Conservation (phyloP, 257 asterid genomes). For the Pogostemon cablin region DNA sequence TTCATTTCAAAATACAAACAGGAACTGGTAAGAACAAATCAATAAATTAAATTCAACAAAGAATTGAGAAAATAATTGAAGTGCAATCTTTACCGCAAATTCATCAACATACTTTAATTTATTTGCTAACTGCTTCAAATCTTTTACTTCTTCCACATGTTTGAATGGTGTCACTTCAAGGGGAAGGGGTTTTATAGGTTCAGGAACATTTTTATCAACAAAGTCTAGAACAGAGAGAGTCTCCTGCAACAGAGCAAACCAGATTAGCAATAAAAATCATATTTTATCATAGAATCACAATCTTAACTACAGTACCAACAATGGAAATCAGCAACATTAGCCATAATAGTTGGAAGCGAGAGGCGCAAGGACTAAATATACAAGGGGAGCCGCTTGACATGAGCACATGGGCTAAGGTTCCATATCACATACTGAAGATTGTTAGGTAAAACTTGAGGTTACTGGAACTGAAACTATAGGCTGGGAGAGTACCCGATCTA, state of each 20-base stretch:
- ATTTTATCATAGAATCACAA: conserved; percentile 1
- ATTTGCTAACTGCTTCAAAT: conserved; percentile 75
- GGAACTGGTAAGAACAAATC: conserved; percentile 1
- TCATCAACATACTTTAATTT: conserved; percentile 74
- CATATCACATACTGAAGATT: too few relatives aligned
- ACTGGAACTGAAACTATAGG: conserved; percentile 63
- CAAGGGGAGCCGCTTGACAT: too few relatives aligned
- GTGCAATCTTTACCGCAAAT: conserved; percentile 72
- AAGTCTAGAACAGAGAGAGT: conserved; percentile 65
- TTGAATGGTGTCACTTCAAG: conserved; percentile 75
- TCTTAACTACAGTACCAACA: not conserved
- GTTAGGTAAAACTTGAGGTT: too few relatives aligned
- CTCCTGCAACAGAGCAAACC: conserved; percentile 57
- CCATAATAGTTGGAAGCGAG: too few relatives aligned
- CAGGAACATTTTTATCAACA: conserved; percentile 54
- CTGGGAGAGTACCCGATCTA: conserved; percentile 72
- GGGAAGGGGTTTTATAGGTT: conserved; percentile 71
- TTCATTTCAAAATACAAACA: conserved; percentile 9
- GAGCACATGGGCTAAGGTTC: too few relatives aligned
- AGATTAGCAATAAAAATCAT: conserved; percentile 7
- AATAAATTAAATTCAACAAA: not conserved
- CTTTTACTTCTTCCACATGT: conserved; percentile 84
- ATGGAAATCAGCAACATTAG: not conserved
- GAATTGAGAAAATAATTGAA: conserved; percentile 3
- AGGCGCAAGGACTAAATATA: too few relatives aligned